A percentile compares a stretch with the other conserved stretches of the same genome.
Conservation (phyloP, 108 stramenopile genomes). For the Chaetoceros muelleri region DNA sequence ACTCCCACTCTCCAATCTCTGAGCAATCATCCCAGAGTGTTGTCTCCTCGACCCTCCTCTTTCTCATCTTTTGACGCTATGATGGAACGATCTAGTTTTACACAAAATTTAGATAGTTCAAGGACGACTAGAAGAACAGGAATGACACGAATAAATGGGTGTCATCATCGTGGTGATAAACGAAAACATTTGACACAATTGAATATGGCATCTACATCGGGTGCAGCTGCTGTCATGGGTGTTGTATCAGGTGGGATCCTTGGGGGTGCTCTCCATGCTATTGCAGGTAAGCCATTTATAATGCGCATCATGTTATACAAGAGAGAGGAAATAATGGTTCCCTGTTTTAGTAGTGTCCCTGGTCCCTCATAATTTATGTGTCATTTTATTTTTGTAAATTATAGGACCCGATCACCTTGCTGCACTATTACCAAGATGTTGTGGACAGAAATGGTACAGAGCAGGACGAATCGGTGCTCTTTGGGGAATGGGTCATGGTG, state of each 20-base stretch:
- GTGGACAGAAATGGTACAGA: slow-evolving; percentile 80
- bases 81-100: too few relatives aligned
- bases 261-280: slow-evolving; percentile 88
- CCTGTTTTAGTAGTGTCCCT: neutral
- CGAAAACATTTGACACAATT: neutral
- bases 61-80: too few relatives aligned
- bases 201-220: neutral
- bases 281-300: slow-evolving; percentile 61
- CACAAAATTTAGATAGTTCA: too few relatives aligned
- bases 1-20: too few relatives aligned
- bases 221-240: slow-evolving; percentile 44
- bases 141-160: too few relatives aligned
- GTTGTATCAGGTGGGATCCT: slow-evolving; percentile 75
- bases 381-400: neutral
- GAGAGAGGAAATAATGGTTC: neutral
- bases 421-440: slow-evolving; percentile 85
- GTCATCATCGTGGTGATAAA: neutral
- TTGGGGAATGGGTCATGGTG: slow-evolving; percentile 96
- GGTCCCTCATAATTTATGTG: neutral
- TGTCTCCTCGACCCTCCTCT: too few relatives aligned
- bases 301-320: slow-evolving; percentile 1
- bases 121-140: too few relatives aligned
- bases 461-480: slow-evolving; percentile 84
- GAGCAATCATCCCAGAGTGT: too few relatives aligned
- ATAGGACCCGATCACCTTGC: slow-evolving; percentile 88